These are phyloP conservation scores for Elsinoe batatas DNA, from an alignment of 2,329 filamentous ascomycete genomes.

Conservation along the genomic window DNA sequence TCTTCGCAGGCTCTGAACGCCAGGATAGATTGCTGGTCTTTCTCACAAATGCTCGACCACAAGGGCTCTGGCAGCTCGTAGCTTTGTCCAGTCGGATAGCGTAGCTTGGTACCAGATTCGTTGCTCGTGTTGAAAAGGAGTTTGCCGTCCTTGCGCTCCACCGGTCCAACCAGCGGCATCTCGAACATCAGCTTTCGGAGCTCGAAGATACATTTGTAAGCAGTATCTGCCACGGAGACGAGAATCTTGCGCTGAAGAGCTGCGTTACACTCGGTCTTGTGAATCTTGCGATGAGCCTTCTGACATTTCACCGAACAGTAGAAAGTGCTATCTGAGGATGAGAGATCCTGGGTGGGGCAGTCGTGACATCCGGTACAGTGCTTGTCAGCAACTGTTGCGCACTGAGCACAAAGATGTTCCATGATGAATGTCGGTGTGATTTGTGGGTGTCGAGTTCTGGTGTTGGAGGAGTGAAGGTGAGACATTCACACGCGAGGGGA, in stretches of 20 bases:
- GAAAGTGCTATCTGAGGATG: background rate
- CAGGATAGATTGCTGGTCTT: conserved; percentile 2
- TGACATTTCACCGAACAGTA: conserved; percentile 18
- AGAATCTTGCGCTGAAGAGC: background rate
- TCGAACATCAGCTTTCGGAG: conserved; percentile 13
- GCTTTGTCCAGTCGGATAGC: background rate
- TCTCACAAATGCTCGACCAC: background rate
- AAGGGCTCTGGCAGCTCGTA: background rate
- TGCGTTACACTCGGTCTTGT: conserved; percentile 14
- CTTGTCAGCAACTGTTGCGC: background rate
- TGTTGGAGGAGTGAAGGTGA: no score
- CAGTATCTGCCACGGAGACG: background rate
- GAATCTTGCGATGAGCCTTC: conserved; percentile 6
- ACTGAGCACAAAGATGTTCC: background rate
- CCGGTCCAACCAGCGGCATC: background rate
- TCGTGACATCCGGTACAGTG: background rate
- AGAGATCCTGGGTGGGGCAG: background rate
- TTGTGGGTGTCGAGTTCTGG: background rate
- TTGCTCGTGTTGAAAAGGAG: background rate
- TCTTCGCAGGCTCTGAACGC: background rate
- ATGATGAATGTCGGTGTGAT: background rate
- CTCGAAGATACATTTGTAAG: conserved; percentile 12
- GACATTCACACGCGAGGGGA: no score
- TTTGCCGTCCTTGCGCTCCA: background rate
- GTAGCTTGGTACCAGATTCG: background rate